Percentiles rank a stretch among this genome's conserved stretches.
phyloP scores from a whole-genome alignment of 1,139 yeast species.

The Candida tunisiensis region DNA sequence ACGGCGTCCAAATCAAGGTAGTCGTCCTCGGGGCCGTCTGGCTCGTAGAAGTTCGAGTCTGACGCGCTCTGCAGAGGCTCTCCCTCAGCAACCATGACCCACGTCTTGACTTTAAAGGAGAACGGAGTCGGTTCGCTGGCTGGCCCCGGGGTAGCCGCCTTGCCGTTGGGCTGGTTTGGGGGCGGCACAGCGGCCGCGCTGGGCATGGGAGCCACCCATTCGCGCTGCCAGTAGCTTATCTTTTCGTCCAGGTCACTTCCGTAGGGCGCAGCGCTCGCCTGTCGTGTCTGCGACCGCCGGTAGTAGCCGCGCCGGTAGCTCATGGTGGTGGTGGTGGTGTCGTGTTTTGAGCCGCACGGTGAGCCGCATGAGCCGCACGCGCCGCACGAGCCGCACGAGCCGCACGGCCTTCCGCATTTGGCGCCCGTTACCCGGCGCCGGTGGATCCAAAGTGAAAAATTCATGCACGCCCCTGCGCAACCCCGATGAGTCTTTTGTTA shows the following conservation, averaged over 20 bases:
- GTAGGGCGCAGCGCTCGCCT: conserved; percentile 10
- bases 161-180: conserved; percentile 5
- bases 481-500: too few relatives aligned
- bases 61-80: too few relatives aligned
- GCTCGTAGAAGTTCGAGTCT: too few relatives aligned
- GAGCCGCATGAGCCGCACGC: too few relatives aligned
- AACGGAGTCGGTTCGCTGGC: conserved; percentile 13
- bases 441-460: too few relatives aligned
- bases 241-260: conserved; percentile 12
- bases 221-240: conserved; percentile 13
- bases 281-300: conserved; percentile 14
- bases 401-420: too few relatives aligned
- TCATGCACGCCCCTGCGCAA: too few relatives aligned
- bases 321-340: too few relatives aligned
- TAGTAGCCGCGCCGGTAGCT: too few relatives aligned
- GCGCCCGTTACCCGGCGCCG: too few relatives aligned
- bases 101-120: conserved; percentile 25
- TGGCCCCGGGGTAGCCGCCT: conserved; percentile 15
- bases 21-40: conserved; percentile 14
- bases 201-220: conserved; percentile 12
- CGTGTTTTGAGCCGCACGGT: too few relatives aligned
- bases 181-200: conserved; percentile 2
- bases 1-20: conserved; percentile 25
- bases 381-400: too few relatives aligned
- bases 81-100: conserved; percentile 21